Conservation (phyloP, 805 yeast genomes). For the Sporopachydermia quercuum region DNA sequence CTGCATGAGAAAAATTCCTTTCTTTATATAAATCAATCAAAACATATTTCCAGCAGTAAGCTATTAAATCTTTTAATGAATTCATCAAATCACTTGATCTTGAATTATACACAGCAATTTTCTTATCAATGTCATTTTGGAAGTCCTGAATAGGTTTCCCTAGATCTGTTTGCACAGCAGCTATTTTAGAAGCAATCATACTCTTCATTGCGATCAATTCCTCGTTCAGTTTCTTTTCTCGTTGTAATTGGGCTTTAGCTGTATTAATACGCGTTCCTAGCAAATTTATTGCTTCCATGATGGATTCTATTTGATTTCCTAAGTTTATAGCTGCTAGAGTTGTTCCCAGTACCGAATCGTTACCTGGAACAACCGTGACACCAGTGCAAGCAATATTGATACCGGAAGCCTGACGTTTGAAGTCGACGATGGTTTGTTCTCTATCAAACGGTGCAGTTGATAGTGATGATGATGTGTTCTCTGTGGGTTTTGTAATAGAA, state of each 20-base stretch:
- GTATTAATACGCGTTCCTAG: not conserved
- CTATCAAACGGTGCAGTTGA: not conserved
- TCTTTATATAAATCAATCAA: not conserved
- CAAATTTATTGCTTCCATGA: not conserved
- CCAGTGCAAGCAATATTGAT: not conserved
- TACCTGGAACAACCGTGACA: not conserved
- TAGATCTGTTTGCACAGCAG: conserved; percentile 1
- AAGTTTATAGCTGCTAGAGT: not conserved
- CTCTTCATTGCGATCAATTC: not conserved
- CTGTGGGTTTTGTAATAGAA: not conserved
- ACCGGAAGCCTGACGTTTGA: not conserved
- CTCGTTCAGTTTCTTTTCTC: conserved; percentile 1
- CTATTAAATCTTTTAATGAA: not conserved
- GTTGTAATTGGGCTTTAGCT: not conserved
- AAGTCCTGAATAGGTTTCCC: not conserved
- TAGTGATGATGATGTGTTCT: not conserved
- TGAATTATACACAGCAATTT: not conserved
- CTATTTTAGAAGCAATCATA: not conserved
- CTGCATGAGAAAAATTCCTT: not conserved
- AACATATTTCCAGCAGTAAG: not conserved
- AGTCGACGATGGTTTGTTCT: not conserved
- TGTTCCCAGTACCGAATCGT: not conserved
- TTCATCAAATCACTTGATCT: not conserved
- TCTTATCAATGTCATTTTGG: not conserved
- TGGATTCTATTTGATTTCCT: not conserved